A percentile compares a stretch with the other conserved stretches of the same genome.
Evolutionary conservation across 2,329 filamentous ascomycete genomes (phyloP).

Genomic region (Aspergillus sp.): DNA sequence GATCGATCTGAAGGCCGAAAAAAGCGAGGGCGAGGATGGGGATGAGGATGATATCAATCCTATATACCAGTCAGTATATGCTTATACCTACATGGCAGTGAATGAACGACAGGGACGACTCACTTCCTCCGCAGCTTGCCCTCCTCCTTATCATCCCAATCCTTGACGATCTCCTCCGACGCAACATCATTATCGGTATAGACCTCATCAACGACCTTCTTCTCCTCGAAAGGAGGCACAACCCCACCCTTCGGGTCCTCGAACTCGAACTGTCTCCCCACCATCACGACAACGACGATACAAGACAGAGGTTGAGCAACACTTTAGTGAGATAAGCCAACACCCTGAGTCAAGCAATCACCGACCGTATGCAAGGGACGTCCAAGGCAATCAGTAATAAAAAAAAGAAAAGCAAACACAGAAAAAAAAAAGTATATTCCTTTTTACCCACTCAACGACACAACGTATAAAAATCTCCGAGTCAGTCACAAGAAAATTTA

Average conservation of each 20-base stretch:
- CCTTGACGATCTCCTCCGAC: conserved; percentile 22
- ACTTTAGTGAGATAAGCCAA: too few relatives aligned
- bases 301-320: background rate
- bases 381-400: background rate
- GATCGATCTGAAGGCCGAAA: conserved; percentile 54
- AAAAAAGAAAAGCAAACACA: background rate
- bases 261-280: background rate
- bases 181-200: conserved; percentile 7
- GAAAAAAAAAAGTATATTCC: background rate
- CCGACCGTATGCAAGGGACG: background rate
- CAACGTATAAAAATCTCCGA: background rate
- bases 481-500: too few relatives aligned
- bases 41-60: conserved; percentile 33
- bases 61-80: conserved; percentile 9
- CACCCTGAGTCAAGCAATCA: background rate
- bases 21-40: conserved; percentile 46
- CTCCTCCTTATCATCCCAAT: conserved; percentile 32
- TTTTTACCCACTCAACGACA: background rate
- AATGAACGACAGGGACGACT: background rate
- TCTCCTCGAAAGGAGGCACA: background rate
- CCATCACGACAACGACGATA: background rate
- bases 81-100: background rate
- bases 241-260: background rate
- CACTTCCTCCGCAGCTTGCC: conserved; percentile 28
- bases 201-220: conserved; percentile 2